Base-by-base conservation (phyloP, 176 grass and related monocot genomes). In the Paspalum vaginatum region DNA sequence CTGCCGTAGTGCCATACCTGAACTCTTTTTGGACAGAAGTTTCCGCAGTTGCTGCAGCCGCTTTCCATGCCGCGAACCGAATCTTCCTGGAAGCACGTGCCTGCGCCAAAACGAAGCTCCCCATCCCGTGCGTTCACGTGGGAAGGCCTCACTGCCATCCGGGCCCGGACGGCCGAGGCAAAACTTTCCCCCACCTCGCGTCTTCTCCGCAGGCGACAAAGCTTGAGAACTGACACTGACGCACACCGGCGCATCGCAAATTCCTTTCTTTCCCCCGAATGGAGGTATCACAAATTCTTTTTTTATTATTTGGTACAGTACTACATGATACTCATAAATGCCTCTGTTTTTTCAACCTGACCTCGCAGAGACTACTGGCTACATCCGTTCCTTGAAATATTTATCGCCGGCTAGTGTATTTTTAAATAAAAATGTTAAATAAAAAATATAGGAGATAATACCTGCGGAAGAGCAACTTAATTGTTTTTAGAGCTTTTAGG, bases 41-140 rank as follows among this genome's bases (percentile, higher is more conserved):
- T 26, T 41, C 57, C 0, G 74, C 58, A 1, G 25, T 27, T 26
- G 56, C 57, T 1, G 74, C 58, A 1, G 25, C 26, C 6, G n/a
- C 48, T 27, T 5, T 63, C 39, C 57, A 0, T 15, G 20, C 66
- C 17, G n/a, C 17, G 4, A 20, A 8, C 18, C 7, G 54, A 40
- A 84, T 69, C 81, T 79, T 75, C 59, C 42, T 17, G 13, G 15
- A 2, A 52, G 70, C 76, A 80, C 62, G 46, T 84, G 76, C 45
- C 22, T 51, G 48, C 49, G 20, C 68, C 38, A 43, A 50, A 7
- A 13, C 50, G 50, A 73, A 79, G 52, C 53, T 42, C 59, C 72
- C 53, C 7, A 43, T n/a, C 45, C 15, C 2, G 4, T 11, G 46
- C 21, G 46, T 85, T 85, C 75, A 85, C 83, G 79, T 32, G 56